These are phyloP conservation scores for Solanum pinnatisectum DNA, from an alignment of 257 asterid species.

Conservation along the genomic window DNA sequence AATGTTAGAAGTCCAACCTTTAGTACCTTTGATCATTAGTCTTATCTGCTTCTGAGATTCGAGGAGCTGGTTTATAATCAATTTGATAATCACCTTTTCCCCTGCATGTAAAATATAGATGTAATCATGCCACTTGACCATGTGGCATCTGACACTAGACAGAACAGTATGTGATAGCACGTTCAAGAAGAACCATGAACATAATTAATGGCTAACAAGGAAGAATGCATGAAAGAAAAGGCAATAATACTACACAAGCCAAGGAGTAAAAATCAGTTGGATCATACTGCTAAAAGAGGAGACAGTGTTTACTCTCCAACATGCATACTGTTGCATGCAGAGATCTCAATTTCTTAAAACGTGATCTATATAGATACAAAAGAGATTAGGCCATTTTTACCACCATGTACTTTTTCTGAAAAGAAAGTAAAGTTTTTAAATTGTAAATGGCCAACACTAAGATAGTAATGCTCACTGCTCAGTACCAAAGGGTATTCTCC, in stretches of 20 bases:
- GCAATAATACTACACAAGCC: neutral
- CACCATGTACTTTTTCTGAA: neutral
- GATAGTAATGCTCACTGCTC: neutral
- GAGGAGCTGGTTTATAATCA: constrained; percentile 74
- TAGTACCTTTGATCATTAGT: constrained; percentile 52
- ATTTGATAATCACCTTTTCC: constrained; percentile 78
- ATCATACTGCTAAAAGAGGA: neutral
- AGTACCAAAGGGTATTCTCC: neutral
- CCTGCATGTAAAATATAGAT: constrained; percentile 27
- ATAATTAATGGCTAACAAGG: neutral
- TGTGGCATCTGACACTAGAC: neutral
- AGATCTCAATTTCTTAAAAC: neutral
- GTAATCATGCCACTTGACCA: neutral
- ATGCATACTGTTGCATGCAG: neutral
- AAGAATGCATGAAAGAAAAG: neutral
- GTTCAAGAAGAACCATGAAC: neutral
- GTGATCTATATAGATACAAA: neutral
- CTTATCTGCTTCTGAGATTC: constrained; percentile 74
- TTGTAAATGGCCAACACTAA: neutral
- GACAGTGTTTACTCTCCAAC: neutral
- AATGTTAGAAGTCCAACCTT: neutral
- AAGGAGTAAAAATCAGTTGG: neutral
- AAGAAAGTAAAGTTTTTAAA: neutral
- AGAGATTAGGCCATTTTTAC: neutral
- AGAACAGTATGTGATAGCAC: neutral